Evolutionary conservation across 495 filamentous ascomycete genomes (phyloP).

Genomic region (Beverwykella pulmonaria): DNA sequence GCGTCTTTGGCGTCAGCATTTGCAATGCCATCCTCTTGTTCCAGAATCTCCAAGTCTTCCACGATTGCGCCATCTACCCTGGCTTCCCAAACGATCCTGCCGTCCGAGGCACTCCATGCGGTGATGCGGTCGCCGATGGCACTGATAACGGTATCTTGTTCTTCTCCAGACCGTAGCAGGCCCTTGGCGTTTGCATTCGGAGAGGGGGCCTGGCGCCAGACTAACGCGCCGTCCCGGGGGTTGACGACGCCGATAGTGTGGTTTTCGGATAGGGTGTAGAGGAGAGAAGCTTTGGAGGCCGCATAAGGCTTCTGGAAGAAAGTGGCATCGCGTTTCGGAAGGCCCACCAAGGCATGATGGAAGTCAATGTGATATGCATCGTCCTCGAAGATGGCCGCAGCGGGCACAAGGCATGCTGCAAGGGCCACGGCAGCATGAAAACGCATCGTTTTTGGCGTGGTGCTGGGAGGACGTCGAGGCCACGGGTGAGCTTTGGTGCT

Average conservation of each 20-base stretch:
- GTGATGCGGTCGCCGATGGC: conserved; percentile 67
- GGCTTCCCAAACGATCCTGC: conserved; percentile 73
- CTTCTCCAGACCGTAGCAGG: conserved; percentile 71
- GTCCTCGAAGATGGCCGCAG: conserved; percentile 77
- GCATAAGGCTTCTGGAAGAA: conserved; percentile 90
- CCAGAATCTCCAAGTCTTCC: conserved; percentile 77
- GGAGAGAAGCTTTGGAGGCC: conserved; percentile 79
- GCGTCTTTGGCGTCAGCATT: conserved; percentile 62
- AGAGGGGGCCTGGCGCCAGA: conserved; percentile 82
- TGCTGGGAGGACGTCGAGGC: conserved; percentile 6
- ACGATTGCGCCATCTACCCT: conserved; percentile 59
- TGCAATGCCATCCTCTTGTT: conserved; percentile 61
- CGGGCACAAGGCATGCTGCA: conserved; percentile 37
- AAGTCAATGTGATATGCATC: conserved; percentile 92
- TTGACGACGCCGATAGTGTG: conserved; percentile 85
- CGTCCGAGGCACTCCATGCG: conserved; percentile 83
- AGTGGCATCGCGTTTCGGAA: conserved; percentile 77
- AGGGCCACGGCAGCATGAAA: conserved; percentile 34
- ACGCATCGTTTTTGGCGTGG: conserved; percentile 30
- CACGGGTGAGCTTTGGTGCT: background rate
- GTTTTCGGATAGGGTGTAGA: conserved; percentile 87
- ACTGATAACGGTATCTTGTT: conserved; percentile 70
- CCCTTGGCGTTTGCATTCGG: conserved; percentile 42
- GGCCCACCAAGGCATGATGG: conserved; percentile 85
- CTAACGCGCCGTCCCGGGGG: conserved; percentile 75